Evolutionary conservation across 306 rosid species (phyloP), one percentile per base, ranked within the genome.

Genomic region (Amphicarpaea edgeworthii): DNA sequence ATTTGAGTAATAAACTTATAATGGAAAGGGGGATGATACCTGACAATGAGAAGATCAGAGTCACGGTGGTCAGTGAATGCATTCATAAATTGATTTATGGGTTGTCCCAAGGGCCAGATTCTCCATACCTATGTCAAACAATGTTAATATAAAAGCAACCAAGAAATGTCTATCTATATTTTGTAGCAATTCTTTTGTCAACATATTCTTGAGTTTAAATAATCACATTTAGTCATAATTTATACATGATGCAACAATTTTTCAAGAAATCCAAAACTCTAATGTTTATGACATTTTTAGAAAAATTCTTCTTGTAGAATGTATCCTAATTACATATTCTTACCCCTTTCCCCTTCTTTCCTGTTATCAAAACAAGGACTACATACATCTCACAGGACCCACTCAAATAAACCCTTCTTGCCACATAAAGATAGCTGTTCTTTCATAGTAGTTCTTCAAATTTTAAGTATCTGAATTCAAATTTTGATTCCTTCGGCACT

Each of bases 11-110:
- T n/a, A n/a, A n/a, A n/a, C n/a, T n/a, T 50, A 32, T 24, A 65
- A 7, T 20, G 46, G 54, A 55, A 69, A 49, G 17, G 78, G 54
- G 40, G 32, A 76, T 38, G 59, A 43, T 84, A 91, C 97, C 98
- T 93, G 71, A 93, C 96, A 84, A 93, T 90, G 15, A 93, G 96
- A 84, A 88, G 70, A 80, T 93, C 97, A 80, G 98, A 93, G 78
- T 93, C 98, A 64, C 98, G 97, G 73, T 93, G 97, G 68, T 93
- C 80, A 0, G 97, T 95, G 87, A 95, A 95, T 60, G 99, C 97
- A 84, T 85, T 95, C 99, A 95, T 95, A 87, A 95, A 95, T 64
- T 92, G 89, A 85, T 87, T 89, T 53, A 95, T 72, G 37, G 66
- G 87, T 70, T 87, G 88, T 50, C 99, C 99, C 73, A 90, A 79